These are phyloP conservation scores for Ustilago tritici DNA, from an alignment of 1,284 basidiomycete genomes.

Conservation along the genomic window DNA sequence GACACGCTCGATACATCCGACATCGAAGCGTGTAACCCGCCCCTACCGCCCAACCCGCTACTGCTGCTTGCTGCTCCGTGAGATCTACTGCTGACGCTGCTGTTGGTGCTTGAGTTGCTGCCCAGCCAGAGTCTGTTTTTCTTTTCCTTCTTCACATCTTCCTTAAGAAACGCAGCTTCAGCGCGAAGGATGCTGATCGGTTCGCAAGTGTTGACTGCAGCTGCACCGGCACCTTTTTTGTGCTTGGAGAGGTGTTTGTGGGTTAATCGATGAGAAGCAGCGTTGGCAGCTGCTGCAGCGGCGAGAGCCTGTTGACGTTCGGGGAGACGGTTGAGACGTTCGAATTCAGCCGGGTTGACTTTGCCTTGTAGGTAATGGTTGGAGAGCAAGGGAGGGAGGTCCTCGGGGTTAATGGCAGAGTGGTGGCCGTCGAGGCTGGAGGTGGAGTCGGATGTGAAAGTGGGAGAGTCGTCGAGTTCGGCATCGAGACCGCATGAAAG, in stretches of 20 bases:
- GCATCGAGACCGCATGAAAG: conserved; percentile 41
- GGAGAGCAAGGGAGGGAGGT: conserved; percentile 42
- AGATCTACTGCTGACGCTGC: conserved; percentile 17
- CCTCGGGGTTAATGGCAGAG: conserved; percentile 25
- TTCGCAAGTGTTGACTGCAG: conserved; percentile 22
- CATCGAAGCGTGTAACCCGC: conserved; percentile 6
- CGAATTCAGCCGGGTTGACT: conserved; percentile 29
- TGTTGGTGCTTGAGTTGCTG: conserved; percentile 11
- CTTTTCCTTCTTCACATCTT: conserved; percentile 29
- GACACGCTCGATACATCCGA: conserved; percentile 30
- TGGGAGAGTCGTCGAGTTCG: conserved; percentile 17
- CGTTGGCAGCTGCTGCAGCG: conserved; percentile 18
- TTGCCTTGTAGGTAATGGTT: conserved; percentile 45
- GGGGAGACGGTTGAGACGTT: conserved; percentile 36
- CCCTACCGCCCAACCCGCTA: not conserved
- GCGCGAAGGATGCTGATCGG: conserved; percentile 49
- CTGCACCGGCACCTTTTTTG: conserved; percentile 22
- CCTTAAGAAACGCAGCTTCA: conserved; percentile 40
- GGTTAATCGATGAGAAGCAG: conserved; percentile 12
- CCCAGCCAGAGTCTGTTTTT: conserved; percentile 20
- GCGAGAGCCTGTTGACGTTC: conserved; percentile 29
- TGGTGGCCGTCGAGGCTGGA: not conserved
- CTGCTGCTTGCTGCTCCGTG: not conserved
- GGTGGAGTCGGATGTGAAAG: conserved; percentile 12
- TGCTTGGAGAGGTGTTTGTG: conserved; percentile 34